Evolutionary conservation across 1,284 basidiomycete genomes (phyloP), one percentile per base, ranked within the genome.

Genomic region (Ustilago sp.): DNA sequence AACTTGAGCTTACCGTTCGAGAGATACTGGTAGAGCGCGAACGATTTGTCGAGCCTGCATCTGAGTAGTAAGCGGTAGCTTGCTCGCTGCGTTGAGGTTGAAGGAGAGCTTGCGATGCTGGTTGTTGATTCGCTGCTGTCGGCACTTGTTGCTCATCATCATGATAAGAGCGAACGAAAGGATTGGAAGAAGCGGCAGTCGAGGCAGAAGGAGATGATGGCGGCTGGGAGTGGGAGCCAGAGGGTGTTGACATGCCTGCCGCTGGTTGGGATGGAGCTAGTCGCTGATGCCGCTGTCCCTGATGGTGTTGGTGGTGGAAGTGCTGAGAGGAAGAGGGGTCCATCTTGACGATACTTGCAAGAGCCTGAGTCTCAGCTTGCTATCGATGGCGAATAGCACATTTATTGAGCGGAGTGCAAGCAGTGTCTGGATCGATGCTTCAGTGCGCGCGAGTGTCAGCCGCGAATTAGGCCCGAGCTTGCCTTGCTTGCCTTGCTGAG

Each of bases 191-290:
- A 2, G 69, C 69, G 13, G 64, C 69, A 13, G 69, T 67, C 4
- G 69, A 67, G 48, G 64, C 34, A 8, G 69, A 55, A 8, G 69
- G 69, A 9, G 70, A 73, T 3, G 70, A n/a, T 17, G 70, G 64
- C 7, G 32, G 47, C 17, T 63, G 70, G 13, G 60, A 15, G 34
- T 63, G 64, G 11, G 70, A 64, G 54, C 55, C 51, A 4, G 64
- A 48, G n/a, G 61, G 58, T n/a, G 61, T 5, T 12, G 70, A 45
- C 70, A 61, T 64, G 57, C 58, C 52, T 53, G 50, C 64, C 8
- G 59, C 53, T 11, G 59, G 43, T 8, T 59, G 64, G 0, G 56
- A 52, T 13, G 69, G 17, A 19, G 50, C 57, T 13, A 72, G 34
- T 17, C 51, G 54, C 23, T 59, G 67, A 41, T 56, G 59, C 7